phyloP scores from a whole-genome alignment of 768 basidiomycete genomes.

The Dioszegia crocea region DNA sequence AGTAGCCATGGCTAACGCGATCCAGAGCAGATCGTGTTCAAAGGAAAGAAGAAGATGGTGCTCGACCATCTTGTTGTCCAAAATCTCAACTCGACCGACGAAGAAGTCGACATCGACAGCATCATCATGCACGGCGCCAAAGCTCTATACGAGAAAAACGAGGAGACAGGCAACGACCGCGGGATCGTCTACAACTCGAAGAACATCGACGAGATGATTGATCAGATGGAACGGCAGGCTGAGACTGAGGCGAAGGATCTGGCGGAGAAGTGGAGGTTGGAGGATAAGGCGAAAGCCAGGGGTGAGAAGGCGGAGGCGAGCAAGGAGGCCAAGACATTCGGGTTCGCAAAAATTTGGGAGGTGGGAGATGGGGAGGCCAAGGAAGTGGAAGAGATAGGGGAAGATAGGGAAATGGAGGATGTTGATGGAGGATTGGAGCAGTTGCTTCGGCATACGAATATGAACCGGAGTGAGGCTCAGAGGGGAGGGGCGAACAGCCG shows the following conservation, averaged over 20 bases:
- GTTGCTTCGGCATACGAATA: conserved; percentile 57
- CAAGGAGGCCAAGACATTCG: conserved; percentile 60
- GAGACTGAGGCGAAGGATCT: conserved; percentile 28
- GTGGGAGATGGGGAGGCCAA: conserved; percentile 65
- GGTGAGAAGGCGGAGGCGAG: conserved; percentile 41
- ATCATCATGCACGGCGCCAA: conserved; percentile 86
- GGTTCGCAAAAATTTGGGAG: conserved; percentile 89
- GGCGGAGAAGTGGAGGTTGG: conserved; percentile 53
- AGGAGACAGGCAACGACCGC: conserved; percentile 50
- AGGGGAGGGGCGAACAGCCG: conserved; percentile 54
- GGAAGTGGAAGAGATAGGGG: conserved; percentile 54
- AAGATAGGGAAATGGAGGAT: conserved; percentile 34
- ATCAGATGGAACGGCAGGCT: conserved; percentile 71
- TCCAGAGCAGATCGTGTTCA: conserved; percentile 87
- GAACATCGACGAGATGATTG: conserved; percentile 80
- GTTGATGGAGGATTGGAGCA: conserved; percentile 50
- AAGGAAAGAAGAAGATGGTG: conserved; percentile 91
- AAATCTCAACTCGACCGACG: conserved; percentile 83
- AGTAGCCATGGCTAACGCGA: no score
- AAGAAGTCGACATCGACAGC: conserved; percentile 76
- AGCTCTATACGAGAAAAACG: conserved; percentile 64
- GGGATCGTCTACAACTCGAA: conserved; percentile 68
- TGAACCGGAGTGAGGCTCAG: conserved; percentile 55
- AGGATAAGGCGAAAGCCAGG: conserved; percentile 55
- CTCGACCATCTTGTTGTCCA: conserved; percentile 93